A percentile compares a stretch with the other conserved stretches of the same genome.
Conservation (phyloP, 805 yeast species). For the Yamadazyma philogaea region DNA sequence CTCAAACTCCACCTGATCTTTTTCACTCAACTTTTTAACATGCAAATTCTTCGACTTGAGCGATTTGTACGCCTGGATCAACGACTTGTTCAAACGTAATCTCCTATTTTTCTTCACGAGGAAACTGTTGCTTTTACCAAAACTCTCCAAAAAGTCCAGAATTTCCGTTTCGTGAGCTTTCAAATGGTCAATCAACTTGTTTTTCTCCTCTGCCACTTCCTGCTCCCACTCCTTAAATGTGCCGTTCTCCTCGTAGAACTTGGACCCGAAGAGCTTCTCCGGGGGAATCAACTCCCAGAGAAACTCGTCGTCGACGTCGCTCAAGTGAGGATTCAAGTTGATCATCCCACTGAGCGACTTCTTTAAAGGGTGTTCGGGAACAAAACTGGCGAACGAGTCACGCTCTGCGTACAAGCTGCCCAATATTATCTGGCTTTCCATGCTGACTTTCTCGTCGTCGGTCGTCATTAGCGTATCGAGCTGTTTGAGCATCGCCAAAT, state of each 20-base stretch:
- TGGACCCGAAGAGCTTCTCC: constrained; percentile 30
- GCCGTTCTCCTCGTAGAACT: constrained; percentile 31
- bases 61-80: constrained; percentile 30
- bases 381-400: constrained; percentile 24
- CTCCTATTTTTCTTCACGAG: constrained; percentile 13
- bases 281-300: constrained; percentile 39
- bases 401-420: constrained; percentile 27
- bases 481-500: constrained; percentile 25
- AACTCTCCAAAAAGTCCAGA: constrained; percentile 10
- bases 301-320: constrained; percentile 37
- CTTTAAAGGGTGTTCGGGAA: constrained; percentile 38
- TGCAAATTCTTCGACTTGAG: constrained; percentile 19
- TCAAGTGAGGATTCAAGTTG: constrained; percentile 31
- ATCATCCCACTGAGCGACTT: constrained; percentile 40
- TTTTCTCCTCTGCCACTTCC: constrained; percentile 20
- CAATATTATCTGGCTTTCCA: constrained; percentile 22
- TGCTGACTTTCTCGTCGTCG: constrained; percentile 23
- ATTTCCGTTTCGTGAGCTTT: constrained; percentile 12
- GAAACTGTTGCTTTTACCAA: constrained; percentile 12
- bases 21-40: constrained; percentile 5
- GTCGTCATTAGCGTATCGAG: constrained; percentile 21
- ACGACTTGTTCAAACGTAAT: constrained; percentile 32
- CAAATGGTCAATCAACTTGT: constrained; percentile 10
- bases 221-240: constrained; percentile 39
- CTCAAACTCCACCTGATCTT: constrained; percentile 14